A percentile compares a stretch with the other conserved stretches of the same genome.
Conservation (phyloP, 2,329 filamentous ascomycete genomes). For the Penicillium fuscoglaucum region DNA sequence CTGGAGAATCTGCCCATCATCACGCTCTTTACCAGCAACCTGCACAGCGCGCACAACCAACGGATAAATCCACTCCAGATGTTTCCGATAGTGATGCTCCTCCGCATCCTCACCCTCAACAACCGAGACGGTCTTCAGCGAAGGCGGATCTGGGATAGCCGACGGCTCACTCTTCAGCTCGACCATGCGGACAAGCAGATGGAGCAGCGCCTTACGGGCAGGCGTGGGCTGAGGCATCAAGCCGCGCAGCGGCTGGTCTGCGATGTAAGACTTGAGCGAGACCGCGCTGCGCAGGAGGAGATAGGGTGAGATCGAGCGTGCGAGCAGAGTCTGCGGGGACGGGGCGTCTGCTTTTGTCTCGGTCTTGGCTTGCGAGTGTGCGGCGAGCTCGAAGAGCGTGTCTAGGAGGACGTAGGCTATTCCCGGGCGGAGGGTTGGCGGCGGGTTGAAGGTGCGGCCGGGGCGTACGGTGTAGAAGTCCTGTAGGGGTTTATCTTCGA, state of each 20-base stretch:
- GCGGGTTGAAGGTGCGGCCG: constrained; percentile 70
- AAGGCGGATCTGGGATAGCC: constrained; percentile 59
- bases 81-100: constrained; percentile 60
- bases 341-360: background rate
- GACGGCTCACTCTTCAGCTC: constrained; percentile 67
- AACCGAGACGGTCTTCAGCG: constrained; percentile 14
- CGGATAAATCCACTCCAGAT: constrained; percentile 78
- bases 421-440: constrained; percentile 63
- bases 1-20: constrained; percentile 41
- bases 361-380: constrained; percentile 47
- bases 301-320: constrained; percentile 74
- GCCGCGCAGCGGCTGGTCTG: constrained; percentile 86
- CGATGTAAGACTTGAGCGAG: constrained; percentile 79
- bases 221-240: constrained; percentile 83
- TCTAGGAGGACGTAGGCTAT: constrained; percentile 81
- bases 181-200: constrained; percentile 67
- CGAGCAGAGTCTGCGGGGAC: constrained; percentile 58
- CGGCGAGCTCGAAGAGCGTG: constrained; percentile 71
- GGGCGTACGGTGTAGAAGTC: constrained; percentile 64
- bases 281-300: constrained; percentile 79
- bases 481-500: constrained; percentile 55
- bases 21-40: constrained; percentile 43
- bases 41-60: constrained; percentile 52
- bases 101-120: constrained; percentile 51
- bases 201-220: constrained; percentile 75